Evolutionary conservation across 768 basidiomycete species (phyloP), one percentile per base, ranked within the genome.

Genomic region (Chiua virens): DNA sequence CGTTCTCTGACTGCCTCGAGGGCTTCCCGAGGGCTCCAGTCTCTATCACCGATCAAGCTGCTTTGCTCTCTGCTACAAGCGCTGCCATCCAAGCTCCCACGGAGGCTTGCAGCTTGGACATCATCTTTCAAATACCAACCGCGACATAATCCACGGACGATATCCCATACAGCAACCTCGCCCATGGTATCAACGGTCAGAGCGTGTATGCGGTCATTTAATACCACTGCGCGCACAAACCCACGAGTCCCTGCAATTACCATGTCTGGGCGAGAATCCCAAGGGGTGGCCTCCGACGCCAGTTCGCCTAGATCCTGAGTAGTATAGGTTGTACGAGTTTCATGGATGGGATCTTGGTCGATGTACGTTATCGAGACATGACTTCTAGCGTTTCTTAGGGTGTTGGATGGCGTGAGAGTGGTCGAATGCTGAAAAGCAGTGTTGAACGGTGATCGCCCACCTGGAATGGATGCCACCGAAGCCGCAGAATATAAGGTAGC

Each of bases 91-190:
- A 70, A 65, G 61, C 83, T 81, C 17, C 79, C 82, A 5, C 68
- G 57, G 36, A 72, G 68, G 56, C 78, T 83, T 27, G 80, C 79
- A 17, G 75, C 74, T 40, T 79, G 76, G 18, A 93, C 82, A 47
- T 90, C 89, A 42, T 84, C 85, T 11, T 74, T 73, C 6, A 68
- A 58, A 69, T 83, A 95, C 42, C 77, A 70, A 1, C 96, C 96
- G 4, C 85, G 67, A 68, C 94, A 98, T 3, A 73, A 52, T 0
- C 87, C 86, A 2, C 85, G 77, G 11, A 94, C 79, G 51, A 99
- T 82, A 71, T 98, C 89, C 96, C 96, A 99, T 8, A 92, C 86
- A 0, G 87, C 89, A 11, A 98, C 86, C 59, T 89, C 85, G 6
- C 94, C 93, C 2, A 80, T 77, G 0, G 92, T 96, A 63, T 98